A percentile compares a stretch with the other conserved stretches of the same genome.
Conservation (phyloP, 1,284 basidiomycete species). For the Sanghuangporus baumii region DNA sequence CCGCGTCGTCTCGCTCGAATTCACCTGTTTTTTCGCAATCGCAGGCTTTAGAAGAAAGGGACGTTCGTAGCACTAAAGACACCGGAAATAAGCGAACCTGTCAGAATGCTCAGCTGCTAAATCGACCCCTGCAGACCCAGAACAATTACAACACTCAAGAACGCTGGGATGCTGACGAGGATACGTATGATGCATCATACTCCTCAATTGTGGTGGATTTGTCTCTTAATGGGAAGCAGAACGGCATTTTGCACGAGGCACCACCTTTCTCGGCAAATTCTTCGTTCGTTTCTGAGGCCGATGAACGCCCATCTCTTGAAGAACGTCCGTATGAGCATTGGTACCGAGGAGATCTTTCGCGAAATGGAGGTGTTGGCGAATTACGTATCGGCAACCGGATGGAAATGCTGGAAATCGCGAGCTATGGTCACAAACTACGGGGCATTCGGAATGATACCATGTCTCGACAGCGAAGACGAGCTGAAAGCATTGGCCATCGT, state of each 20-base stretch:
- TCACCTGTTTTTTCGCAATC: constrained; percentile 27
- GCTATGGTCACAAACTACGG: constrained; percentile 57
- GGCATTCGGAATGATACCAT: constrained; percentile 22
- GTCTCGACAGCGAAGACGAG: constrained; percentile 25
- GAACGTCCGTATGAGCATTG: constrained; percentile 77
- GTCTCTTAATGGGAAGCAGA: not conserved
- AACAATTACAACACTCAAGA: not conserved
- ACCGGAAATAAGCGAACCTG: constrained; percentile 10
- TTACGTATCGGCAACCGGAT: constrained; percentile 59
- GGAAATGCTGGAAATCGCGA: constrained; percentile 80
- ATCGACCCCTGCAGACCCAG: not conserved
- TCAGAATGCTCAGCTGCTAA: not conserved
- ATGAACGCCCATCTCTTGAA: constrained; percentile 53
- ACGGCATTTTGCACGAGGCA: constrained; percentile 16
- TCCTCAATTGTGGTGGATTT: constrained; percentile 10
- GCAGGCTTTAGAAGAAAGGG: constrained; percentile 29
- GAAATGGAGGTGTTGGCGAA: constrained; percentile 78
- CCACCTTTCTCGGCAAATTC: constrained; percentile 17
- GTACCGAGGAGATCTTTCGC: constrained; percentile 74
- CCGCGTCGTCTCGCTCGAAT: constrained; percentile 32
- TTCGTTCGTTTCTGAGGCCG: constrained; percentile 24
- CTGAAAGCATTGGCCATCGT: constrained; percentile 44
- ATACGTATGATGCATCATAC: constrained; percentile 8
- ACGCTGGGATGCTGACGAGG: constrained; percentile 2
- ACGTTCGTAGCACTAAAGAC: constrained; percentile 44